phyloP scores from a whole-genome alignment of 2,329 filamentous ascomycete genomes.

The Trichothecium sympodiale region DNA sequence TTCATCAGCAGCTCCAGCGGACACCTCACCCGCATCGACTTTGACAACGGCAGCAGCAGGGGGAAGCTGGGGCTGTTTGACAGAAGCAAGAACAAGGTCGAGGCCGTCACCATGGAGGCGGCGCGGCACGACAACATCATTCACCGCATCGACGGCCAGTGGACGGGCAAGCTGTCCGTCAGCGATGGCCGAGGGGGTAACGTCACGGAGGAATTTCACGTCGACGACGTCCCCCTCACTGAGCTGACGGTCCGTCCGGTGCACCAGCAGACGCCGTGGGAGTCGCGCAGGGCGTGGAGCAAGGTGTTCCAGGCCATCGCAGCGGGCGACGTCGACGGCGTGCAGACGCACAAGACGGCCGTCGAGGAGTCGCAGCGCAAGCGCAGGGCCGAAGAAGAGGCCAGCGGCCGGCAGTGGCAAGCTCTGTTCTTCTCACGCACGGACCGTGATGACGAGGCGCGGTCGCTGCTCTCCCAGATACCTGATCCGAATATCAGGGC shows the following conservation, averaged over 20 bases:
- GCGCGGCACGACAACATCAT: constrained; percentile 28
- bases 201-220: constrained; percentile 20
- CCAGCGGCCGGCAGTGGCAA: background rate
- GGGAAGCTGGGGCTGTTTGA: constrained; percentile 19
- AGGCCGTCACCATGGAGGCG: constrained; percentile 13
- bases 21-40: constrained; percentile 33
- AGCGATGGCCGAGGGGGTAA: constrained; percentile 21
- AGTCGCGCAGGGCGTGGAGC: constrained; percentile 70
- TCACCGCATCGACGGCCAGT: constrained; percentile 12
- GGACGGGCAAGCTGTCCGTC: constrained; percentile 11
- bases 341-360: constrained; percentile 60
- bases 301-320: constrained; percentile 63
- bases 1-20: constrained; percentile 33
- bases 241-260: constrained; percentile 17
- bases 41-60: constrained; percentile 23
- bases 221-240: constrained; percentile 28
- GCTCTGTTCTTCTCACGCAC: background rate
- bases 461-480: background rate
- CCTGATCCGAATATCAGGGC: background rate
- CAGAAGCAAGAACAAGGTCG: constrained; percentile 22
- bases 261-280: constrained; percentile 66
- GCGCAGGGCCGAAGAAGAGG: constrained; percentile 56
- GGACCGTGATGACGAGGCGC: background rate
- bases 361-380: constrained; percentile 76
- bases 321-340: constrained; percentile 64